phyloP scores from a whole-genome alignment of 2,329 filamentous ascomycete genomes.

The Epichloe brachyelytri region DNA sequence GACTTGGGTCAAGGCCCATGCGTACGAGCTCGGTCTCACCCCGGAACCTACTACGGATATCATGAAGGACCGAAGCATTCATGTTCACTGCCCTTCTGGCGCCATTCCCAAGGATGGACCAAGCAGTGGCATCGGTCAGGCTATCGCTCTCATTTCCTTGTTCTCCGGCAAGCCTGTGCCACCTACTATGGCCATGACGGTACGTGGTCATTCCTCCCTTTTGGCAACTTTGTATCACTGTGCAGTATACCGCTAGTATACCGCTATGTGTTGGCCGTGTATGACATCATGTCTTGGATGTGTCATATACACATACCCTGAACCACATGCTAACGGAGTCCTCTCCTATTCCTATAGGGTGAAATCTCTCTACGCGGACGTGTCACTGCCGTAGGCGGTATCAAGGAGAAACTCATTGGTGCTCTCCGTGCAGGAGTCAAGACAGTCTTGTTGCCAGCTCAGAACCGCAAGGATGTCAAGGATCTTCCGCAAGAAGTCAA shows the following conservation, averaged over 20 bases:
- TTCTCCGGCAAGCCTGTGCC: slow-evolving; percentile 80
- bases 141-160: slow-evolving; percentile 80
- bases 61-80: slow-evolving; percentile 87
- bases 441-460: slow-evolving; percentile 75
- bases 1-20: slow-evolving; percentile 94
- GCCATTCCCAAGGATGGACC: slow-evolving; percentile 90
- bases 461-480: slow-evolving; percentile 84
- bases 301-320: background rate
- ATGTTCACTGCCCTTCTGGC: slow-evolving; percentile 91
- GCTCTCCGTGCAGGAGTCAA: slow-evolving; percentile 88
- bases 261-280: background rate
- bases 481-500: slow-evolving; percentile 86
- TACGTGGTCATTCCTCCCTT: slow-evolving; percentile 23
- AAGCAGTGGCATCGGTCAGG: slow-evolving; percentile 83
- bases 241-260: background rate
- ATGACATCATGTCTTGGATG: background rate
- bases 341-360: slow-evolving; percentile 27
- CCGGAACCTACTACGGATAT: slow-evolving; percentile 75
- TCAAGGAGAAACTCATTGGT: slow-evolving; percentile 97
- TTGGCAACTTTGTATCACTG: background rate
- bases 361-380: slow-evolving; percentile 72
- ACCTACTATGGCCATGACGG: slow-evolving; percentile 90
- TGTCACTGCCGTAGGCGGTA: slow-evolving; percentile 88
- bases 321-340: background rate
- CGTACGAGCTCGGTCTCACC: slow-evolving; percentile 78